phyloP scores from a whole-genome alignment of 352 stramenopile genomes.

The Peronosclerospora sorghi region DNA sequence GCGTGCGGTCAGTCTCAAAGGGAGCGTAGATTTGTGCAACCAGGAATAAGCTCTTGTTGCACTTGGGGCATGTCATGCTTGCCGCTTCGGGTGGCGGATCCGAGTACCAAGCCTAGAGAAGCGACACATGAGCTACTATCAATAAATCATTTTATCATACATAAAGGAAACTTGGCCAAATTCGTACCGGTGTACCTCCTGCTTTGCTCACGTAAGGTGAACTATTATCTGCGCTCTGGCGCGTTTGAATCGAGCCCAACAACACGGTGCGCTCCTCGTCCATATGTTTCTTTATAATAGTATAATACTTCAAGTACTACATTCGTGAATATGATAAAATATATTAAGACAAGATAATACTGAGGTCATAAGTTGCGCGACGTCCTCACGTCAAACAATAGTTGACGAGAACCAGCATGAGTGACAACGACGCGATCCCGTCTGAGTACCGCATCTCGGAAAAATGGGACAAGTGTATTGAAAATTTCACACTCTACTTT shows the following conservation, averaged over 20 bases:
- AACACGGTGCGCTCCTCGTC: conserved; percentile 52
- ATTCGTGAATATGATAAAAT: too few relatives aligned
- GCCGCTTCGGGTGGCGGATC: conserved; percentile 26
- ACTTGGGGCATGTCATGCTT: conserved; percentile 46
- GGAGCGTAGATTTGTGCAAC: conserved; percentile 75
- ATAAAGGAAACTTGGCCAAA: neutral
- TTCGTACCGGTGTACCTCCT: conserved; percentile 56
- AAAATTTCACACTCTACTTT: conserved; percentile 85
- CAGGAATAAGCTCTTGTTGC: conserved; percentile 44
- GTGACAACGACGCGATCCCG: conserved; percentile 52
- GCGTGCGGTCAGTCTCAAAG: conserved; percentile 52
- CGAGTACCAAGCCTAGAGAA: conserved; percentile 42
- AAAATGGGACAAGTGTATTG: conserved; percentile 86
- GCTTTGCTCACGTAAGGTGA: conserved; percentile 72
- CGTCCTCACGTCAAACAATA: too few relatives aligned
- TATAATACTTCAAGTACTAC: too few relatives aligned
- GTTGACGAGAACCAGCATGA: conserved; percentile 18
- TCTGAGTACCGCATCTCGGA: conserved; percentile 86
- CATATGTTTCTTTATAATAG: conserved; percentile 18
- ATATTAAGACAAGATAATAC: too few relatives aligned
- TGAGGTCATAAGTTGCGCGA: too few relatives aligned
- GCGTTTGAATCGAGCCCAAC: conserved; percentile 58
- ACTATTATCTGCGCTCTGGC: conserved; percentile 45
- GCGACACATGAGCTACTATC: neutral
- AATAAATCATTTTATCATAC: too few relatives aligned